Conservation (phyloP, 768 basidiomycete species). For the Kwoniella bestiolae region DNA sequence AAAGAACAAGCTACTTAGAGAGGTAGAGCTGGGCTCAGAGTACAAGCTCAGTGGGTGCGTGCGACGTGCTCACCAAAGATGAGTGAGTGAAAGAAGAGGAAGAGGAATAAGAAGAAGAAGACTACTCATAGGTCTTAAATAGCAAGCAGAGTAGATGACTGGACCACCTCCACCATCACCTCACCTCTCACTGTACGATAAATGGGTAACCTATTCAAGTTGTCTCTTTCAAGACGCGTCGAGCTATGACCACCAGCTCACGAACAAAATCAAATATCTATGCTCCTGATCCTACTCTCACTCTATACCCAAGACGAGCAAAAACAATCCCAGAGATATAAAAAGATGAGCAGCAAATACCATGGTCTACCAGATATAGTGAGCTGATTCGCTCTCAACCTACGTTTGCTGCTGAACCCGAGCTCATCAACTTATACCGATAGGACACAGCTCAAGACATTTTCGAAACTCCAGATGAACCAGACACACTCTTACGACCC, state of each 20-base stretch:
- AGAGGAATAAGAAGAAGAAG: not conserved
- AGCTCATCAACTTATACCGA: not conserved
- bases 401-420: not conserved
- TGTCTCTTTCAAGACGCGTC: slow-evolving; percentile 18
- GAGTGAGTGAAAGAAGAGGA: slow-evolving; percentile 3
- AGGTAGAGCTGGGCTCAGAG: too few species aligned
- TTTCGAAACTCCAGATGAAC: slow-evolving; percentile 56
- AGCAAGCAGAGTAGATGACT: not conserved
- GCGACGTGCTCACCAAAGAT: too few species aligned
- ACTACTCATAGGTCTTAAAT: not conserved
- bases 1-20: not conserved
- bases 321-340: not conserved
- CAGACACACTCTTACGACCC: slow-evolving; percentile 37
- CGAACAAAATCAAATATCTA: not conserved
- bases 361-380: slow-evolving; percentile 57
- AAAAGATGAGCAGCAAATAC: slow-evolving; percentile 48
- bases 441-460: slow-evolving; percentile 58
- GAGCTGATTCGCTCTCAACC: slow-evolving; percentile 14
- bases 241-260: slow-evolving; percentile 5
- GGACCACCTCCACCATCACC: slow-evolving; percentile 24
- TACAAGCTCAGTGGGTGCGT: not conserved
- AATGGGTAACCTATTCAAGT: not conserved
- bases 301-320: too few species aligned
- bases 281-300: too few species aligned
- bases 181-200: not conserved